These are phyloP conservation scores for Thelonectria rubi DNA, from an alignment of 2,329 filamentous ascomycete species.

Conservation along the genomic window DNA sequence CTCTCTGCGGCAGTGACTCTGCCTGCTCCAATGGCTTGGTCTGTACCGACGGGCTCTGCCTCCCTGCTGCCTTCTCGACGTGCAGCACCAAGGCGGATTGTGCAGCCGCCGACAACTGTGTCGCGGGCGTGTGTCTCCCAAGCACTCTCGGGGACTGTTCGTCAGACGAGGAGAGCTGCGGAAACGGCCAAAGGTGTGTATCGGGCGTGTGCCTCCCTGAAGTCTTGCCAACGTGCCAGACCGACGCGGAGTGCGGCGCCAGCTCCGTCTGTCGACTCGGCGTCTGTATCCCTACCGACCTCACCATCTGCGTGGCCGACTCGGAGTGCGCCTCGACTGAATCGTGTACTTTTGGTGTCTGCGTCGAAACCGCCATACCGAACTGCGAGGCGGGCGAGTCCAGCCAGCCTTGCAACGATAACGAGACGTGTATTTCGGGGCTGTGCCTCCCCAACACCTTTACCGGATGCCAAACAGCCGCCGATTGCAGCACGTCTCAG, in stretches of 20 bases:
- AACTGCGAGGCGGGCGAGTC: background rate
- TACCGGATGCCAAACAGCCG: slow-evolving; percentile 1
- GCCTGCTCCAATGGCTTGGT: slow-evolving; percentile 5
- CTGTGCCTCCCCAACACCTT: slow-evolving; percentile 17
- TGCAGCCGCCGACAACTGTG: slow-evolving; percentile 9
- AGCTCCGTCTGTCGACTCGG: slow-evolving; percentile 18
- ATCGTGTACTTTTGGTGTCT: slow-evolving; percentile 15
- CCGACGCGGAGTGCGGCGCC: slow-evolving; percentile 11
- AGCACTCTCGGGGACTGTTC: background rate
- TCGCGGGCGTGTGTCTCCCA: slow-evolving; percentile 16
- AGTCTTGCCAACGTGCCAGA: slow-evolving; percentile 2
- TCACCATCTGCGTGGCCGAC: slow-evolving; percentile 2
- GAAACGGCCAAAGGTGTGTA: slow-evolving; percentile 10
- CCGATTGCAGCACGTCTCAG: slow-evolving; percentile 8
- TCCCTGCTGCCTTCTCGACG: slow-evolving; percentile 2
- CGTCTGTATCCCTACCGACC: slow-evolving; percentile 11
- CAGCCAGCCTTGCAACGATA: slow-evolving; percentile 2
- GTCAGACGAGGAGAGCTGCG: background rate
- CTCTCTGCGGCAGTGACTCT: background rate
- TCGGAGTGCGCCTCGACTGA: slow-evolving; percentile 3
- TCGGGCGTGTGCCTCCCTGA: slow-evolving; percentile 18
- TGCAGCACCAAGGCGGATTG: slow-evolving; percentile 14
- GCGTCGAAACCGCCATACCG: slow-evolving; percentile 12
- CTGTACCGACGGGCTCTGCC: slow-evolving; percentile 8
- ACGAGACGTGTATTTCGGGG: slow-evolving; percentile 12